A percentile compares a stretch with the other conserved stretches of the same genome.
Conservation (phyloP, 495 filamentous ascomycete genomes). For the Penicillium parvum region DNA sequence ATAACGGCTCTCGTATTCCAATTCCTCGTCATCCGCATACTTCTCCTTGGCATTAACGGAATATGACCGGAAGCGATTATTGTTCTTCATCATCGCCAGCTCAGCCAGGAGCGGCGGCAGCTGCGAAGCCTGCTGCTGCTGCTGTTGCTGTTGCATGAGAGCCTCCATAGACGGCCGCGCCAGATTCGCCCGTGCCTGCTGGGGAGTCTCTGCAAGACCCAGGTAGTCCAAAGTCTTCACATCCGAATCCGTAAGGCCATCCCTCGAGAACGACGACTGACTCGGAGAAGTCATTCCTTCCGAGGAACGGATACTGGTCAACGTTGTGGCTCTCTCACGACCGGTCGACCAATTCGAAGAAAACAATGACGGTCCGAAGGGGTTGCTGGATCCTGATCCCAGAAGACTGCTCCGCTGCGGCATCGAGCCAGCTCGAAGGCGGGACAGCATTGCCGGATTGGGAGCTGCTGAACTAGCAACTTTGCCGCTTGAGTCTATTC, state of each 20-base stretch:
- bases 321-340: constrained; percentile 75
- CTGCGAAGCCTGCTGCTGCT: constrained; percentile 52
- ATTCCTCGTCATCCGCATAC: constrained; percentile 89
- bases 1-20: constrained; percentile 61
- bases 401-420: constrained; percentile 75
- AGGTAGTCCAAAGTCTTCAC: constrained; percentile 95
- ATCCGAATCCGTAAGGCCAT: constrained; percentile 81
- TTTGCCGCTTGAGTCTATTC: constrained; percentile 56
- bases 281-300: constrained; percentile 85
- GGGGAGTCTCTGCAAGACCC: constrained; percentile 90
- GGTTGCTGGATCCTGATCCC: constrained; percentile 51
- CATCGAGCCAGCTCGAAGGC: constrained; percentile 91
- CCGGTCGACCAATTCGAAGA: constrained; percentile 75
- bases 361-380: constrained; percentile 87
- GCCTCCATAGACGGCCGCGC: constrained; percentile 50
- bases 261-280: constrained; percentile 83
- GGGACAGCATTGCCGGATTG: constrained; percentile 72
- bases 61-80: constrained; percentile 90
- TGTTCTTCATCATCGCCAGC: constrained; percentile 69
- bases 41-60: constrained; percentile 98
- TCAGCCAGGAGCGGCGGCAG: constrained; percentile 74
- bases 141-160: constrained; percentile 52
- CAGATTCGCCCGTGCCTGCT: constrained; percentile 68
- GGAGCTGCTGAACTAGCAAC: constrained; percentile 42
- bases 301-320: constrained; percentile 83